A percentile compares a stretch with the other conserved stretches of the same genome.
phyloP scores from a whole-genome alignment of 176 grass and related monocot genomes.

The Phragmites australis region DNA sequence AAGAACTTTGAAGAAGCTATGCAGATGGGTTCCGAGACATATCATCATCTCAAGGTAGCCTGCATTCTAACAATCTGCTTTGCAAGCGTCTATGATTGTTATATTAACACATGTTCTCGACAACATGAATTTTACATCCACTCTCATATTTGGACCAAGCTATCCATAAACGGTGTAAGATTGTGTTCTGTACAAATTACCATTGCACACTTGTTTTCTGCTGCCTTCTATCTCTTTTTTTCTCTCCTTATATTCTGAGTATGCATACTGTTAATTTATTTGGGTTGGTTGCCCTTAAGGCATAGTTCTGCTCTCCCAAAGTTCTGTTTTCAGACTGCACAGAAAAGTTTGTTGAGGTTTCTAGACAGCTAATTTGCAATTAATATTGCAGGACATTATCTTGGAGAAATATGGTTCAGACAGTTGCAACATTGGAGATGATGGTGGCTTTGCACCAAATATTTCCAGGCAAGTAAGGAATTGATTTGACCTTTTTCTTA shows the following conservation, averaged over 20 bases:
- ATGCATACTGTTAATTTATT: background rate
- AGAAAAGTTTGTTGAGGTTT: conserved; percentile 6
- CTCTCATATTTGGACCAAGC: background rate
- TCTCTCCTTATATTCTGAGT: background rate
- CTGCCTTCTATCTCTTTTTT: background rate
- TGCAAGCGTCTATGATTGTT: background rate
- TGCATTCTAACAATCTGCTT: conserved; percentile 19
- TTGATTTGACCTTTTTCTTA: conserved; percentile 20
- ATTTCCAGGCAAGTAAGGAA: conserved; percentile 77
- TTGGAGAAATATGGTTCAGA: conserved; percentile 62
- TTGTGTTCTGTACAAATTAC: background rate
- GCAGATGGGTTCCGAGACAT: conserved; percentile 92
- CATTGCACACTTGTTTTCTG: background rate
- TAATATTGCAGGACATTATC: conserved; percentile 69
- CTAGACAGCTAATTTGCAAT: background rate
- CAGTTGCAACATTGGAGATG: conserved; percentile 80
- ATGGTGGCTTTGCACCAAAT: conserved; percentile 97
- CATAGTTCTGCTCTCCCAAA: background rate
- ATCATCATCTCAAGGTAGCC: conserved; percentile 92
- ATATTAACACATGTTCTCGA: background rate
- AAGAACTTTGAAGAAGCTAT: conserved; percentile 92
- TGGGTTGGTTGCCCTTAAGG: background rate
- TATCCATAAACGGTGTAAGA: conserved; percentile 18
- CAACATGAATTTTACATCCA: conserved; percentile 9
- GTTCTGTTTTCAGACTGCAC: background rate